A percentile compares a stretch with the other conserved stretches of the same genome.
Conservation (phyloP, 169 alveolate genomes). For the Plasmodium billcollinsi region DNA sequence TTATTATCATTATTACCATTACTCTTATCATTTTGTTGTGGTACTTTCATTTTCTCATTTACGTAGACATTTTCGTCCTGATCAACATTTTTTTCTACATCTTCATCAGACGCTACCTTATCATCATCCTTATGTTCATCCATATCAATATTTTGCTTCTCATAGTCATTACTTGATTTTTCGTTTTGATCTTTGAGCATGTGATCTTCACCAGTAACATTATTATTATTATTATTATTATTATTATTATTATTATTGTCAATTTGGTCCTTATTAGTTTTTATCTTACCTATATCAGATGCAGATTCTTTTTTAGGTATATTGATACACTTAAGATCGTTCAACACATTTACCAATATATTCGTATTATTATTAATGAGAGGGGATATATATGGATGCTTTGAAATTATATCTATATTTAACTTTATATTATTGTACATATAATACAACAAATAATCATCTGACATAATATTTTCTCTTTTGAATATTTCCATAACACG, state of each 20-base stretch:
- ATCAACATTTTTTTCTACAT: too few species aligned
- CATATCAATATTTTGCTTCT: too few species aligned
- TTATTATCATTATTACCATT: too few species aligned
- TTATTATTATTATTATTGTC: not conserved
- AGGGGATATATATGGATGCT: constrained; percentile 69
- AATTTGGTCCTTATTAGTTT: not conserved
- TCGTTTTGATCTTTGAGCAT: too few species aligned
- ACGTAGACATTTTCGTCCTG: too few species aligned
- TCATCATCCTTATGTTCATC: too few species aligned
- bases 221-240: not conserved
- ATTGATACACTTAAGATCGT: constrained; percentile 49
- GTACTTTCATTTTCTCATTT: too few species aligned
- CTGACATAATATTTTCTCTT: constrained; percentile 76
- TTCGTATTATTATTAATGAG: constrained; percentile 6
- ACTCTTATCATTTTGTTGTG: too few species aligned
- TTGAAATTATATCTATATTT: constrained; percentile 49
- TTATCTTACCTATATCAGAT: not conserved
- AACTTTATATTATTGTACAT: constrained; percentile 67
- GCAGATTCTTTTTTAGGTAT: constrained; percentile 20
- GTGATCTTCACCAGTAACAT: too few species aligned
- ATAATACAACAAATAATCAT: constrained; percentile 67
- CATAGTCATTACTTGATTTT: too few species aligned
- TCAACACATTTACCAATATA: constrained; percentile 35
- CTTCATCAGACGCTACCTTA: too few species aligned
- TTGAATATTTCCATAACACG: constrained; percentile 63